phyloP scores from a whole-genome alignment of 805 yeast genomes.

The Zygosaccharomyces bailii region DNA sequence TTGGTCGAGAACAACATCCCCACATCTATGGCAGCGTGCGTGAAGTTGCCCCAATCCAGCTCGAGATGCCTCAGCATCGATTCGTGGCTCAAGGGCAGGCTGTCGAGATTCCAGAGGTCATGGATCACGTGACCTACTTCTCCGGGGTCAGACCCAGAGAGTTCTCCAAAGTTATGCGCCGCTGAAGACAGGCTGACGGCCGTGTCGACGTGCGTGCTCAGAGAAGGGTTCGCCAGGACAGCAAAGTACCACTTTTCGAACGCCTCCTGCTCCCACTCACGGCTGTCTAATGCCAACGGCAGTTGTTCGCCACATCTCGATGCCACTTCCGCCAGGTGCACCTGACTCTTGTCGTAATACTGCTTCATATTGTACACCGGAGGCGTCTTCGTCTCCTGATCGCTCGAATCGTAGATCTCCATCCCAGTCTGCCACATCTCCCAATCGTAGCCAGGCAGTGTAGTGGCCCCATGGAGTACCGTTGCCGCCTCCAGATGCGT shows the following conservation, averaged over 20 bases:
- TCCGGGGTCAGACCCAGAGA: conserved; percentile 26
- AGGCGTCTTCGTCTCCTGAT: conserved; percentile 41
- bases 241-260: conserved; percentile 47
- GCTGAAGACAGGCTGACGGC: conserved; percentile 35
- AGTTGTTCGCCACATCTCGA: neutral
- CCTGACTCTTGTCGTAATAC: conserved; percentile 53
- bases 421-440: conserved; percentile 43
- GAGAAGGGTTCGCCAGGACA: conserved; percentile 28
- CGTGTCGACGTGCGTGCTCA: conserved; percentile 25
- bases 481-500: too few relatives aligned
- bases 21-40: conserved; percentile 45
- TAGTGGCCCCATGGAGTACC: conserved; percentile 34
- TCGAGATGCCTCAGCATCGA: conserved; percentile 48
- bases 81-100: conserved; percentile 47
- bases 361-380: conserved; percentile 54
- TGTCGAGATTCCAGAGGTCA: conserved; percentile 57
- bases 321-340: conserved; percentile 32
- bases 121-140: conserved; percentile 1
- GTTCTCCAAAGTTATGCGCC: conserved; percentile 42
- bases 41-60: conserved; percentile 41
- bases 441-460: conserved; percentile 43
- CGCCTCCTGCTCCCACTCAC: conserved; percentile 14
- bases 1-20: conserved; percentile 53
- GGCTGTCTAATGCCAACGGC: conserved; percentile 5
- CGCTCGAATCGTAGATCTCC: conserved; percentile 40